Conservation (phyloP, 768 basidiomycete genomes). For the Cystofilobasidium ferigula region DNA sequence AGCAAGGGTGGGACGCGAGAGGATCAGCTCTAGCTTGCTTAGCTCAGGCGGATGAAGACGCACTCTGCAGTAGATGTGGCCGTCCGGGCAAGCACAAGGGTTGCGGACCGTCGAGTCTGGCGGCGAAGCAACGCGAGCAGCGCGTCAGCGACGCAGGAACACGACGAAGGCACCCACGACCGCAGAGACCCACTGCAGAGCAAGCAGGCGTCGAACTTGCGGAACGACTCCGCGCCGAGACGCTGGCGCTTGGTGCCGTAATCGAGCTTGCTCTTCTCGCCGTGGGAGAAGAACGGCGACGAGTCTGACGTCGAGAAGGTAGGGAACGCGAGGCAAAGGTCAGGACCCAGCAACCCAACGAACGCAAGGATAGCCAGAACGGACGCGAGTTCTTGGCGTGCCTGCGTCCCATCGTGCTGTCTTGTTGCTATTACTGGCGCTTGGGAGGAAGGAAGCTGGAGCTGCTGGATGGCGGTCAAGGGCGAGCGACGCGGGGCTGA, state of each 20-base stretch:
- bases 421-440: no score
- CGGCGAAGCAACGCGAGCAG: neutral
- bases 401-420: neutral
- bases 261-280: conserved; percentile 2
- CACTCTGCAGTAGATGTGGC: conserved; percentile 80
- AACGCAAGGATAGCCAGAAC: neutral
- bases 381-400: conserved; percentile 26
- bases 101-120: conserved; percentile 48
- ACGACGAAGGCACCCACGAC: conserved; percentile 40
- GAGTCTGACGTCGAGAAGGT: neutral
- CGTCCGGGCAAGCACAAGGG: conserved; percentile 68
- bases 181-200: conserved; percentile 51
- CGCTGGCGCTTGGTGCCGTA: conserved; percentile 63
- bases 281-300: conserved; percentile 16
- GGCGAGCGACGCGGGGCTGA: no score
- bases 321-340: neutral
- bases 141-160: neutral
- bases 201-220: conserved; percentile 79
- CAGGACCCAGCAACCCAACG: neutral
- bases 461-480: no score
- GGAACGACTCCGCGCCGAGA: conserved; percentile 83
- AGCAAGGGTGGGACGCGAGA: neutral
- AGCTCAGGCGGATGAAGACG: neutral
- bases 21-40: neutral
- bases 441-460: no score